phyloP scores from a whole-genome alignment of 345 rosid genomes.

The Euphorbia peplus region DNA sequence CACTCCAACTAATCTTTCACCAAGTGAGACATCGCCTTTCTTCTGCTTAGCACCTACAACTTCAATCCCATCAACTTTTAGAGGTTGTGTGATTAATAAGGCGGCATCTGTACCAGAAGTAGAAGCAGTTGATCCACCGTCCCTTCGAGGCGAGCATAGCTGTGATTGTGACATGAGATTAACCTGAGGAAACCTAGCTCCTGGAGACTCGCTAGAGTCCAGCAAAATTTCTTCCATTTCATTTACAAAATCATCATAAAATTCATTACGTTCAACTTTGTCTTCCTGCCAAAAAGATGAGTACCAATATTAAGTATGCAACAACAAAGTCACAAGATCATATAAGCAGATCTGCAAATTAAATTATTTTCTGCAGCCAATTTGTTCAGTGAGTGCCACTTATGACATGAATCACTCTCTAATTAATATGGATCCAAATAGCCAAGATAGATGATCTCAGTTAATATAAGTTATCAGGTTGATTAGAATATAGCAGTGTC shows the following conservation, averaged over 20 bases:
- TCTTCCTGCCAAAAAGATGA: constrained; percentile 30
- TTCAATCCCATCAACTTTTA: constrained; percentile 72
- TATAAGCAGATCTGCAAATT: background rate
- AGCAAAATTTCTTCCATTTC: constrained; percentile 98
- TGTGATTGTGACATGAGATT: constrained; percentile 48
- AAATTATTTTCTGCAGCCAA: background rate
- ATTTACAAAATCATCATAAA: constrained; percentile 80
- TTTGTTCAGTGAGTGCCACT: background rate
- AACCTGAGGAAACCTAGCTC: constrained; percentile 52
- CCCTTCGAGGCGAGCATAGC: constrained; percentile 54
- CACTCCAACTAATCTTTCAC: constrained; percentile 96
- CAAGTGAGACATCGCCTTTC: constrained; percentile 84
- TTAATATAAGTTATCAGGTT: background rate
- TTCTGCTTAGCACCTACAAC: constrained; percentile 88
- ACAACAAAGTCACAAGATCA: constrained; percentile 1
- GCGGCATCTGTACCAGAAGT: constrained; percentile 50
- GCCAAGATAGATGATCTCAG: background rate
- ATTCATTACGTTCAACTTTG: constrained; percentile 51
- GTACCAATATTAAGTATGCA: constrained; percentile 15
- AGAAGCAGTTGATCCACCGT: constrained; percentile 76
- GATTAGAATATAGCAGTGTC: background rate
- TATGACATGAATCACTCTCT: background rate
- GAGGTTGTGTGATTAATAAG: constrained; percentile 31
- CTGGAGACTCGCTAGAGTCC: constrained; percentile 68
- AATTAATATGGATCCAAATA: background rate